phyloP scores from a whole-genome alignment of 768 basidiomycete genomes.

The Boletus vinaceobasis region DNA sequence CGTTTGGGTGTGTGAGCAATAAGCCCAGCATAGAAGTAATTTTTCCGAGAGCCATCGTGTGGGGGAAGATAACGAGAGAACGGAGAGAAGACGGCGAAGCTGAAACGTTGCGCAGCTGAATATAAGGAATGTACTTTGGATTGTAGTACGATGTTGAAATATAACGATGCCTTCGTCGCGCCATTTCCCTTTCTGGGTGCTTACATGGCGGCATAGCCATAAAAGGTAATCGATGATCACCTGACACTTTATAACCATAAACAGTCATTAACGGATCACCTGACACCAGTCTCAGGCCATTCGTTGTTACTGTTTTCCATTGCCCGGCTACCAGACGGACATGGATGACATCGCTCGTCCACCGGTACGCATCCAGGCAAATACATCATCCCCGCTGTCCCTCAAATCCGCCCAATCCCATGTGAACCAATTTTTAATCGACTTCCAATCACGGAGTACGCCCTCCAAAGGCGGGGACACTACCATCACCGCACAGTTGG shows the following conservation, averaged over 20 bases:
- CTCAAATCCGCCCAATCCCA: constrained; percentile 39
- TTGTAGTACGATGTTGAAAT: background rate
- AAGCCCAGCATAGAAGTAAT: constrained; percentile 58
- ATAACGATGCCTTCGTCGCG: background rate
- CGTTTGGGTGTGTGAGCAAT: constrained; percentile 73
- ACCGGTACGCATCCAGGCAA: constrained; percentile 44
- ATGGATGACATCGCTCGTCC: constrained; percentile 51
- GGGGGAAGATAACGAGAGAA: background rate
- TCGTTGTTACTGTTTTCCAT: background rate
- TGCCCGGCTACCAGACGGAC: background rate
- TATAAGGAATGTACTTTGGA: background rate
- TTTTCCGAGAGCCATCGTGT: constrained; percentile 45
- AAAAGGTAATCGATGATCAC: constrained; percentile 5
- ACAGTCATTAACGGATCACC: constrained; percentile 5
- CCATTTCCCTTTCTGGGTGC: background rate
- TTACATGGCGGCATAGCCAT: background rate
- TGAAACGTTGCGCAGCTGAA: background rate
- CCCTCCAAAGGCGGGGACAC: constrained; percentile 50
- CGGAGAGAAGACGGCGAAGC: background rate
- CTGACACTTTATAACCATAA: background rate
- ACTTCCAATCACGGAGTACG: constrained; percentile 46
- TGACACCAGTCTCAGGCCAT: background rate
- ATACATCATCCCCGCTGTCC: constrained; percentile 36
- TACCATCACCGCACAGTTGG: constrained; percentile 56
- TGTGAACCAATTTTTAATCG: constrained; percentile 45